phyloP scores from a whole-genome alignment of 2,329 filamentous ascomycete genomes.

The Fusarium paranaense region DNA sequence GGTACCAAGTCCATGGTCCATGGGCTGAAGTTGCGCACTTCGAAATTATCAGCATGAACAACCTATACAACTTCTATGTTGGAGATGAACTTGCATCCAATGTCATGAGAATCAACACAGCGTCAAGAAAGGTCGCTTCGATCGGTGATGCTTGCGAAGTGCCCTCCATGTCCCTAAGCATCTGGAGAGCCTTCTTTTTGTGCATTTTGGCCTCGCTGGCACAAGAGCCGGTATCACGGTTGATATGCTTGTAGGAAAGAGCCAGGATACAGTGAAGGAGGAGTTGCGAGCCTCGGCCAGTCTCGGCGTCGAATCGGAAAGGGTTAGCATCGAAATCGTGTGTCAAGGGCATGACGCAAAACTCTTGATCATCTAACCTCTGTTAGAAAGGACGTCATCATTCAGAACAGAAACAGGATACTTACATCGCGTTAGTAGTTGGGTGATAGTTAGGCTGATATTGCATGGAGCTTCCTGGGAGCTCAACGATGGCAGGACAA shows the following conservation, averaged over 20 bases:
- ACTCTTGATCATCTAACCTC: slow-evolving; percentile 48
- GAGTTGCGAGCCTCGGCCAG: slow-evolving; percentile 41
- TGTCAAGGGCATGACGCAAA: slow-evolving; percentile 49
- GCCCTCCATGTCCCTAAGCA: slow-evolving; percentile 32
- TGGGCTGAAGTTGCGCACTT: slow-evolving; percentile 50
- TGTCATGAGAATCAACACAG: slow-evolving; percentile 48
- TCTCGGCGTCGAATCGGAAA: slow-evolving; percentile 43
- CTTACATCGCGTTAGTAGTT: slow-evolving; percentile 16
- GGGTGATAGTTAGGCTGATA: neutral
- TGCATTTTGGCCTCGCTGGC: slow-evolving; percentile 36
- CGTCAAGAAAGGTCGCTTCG: slow-evolving; percentile 41
- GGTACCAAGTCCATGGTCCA: slow-evolving; percentile 46
- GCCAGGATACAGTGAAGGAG: slow-evolving; percentile 50
- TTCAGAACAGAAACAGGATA: too few species aligned
- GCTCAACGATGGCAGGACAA: neutral
- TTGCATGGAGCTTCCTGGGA: slow-evolving; percentile 4
- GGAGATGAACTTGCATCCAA: slow-evolving; percentile 43
- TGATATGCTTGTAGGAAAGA: slow-evolving; percentile 45
- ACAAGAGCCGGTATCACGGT: slow-evolving; percentile 41
- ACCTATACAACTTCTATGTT: too few species aligned
- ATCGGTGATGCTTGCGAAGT: neutral
- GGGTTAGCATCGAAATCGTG: slow-evolving; percentile 48
- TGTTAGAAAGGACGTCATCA: neutral
- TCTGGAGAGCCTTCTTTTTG: slow-evolving; percentile 39
- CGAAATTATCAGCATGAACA: neutral